A percentile compares a stretch with the other conserved stretches of the same genome.
These are phyloP conservation scores for Dictyophora rubrovolvata DNA, from an alignment of 768 basidiomycete genomes.

Conservation along the genomic window DNA sequence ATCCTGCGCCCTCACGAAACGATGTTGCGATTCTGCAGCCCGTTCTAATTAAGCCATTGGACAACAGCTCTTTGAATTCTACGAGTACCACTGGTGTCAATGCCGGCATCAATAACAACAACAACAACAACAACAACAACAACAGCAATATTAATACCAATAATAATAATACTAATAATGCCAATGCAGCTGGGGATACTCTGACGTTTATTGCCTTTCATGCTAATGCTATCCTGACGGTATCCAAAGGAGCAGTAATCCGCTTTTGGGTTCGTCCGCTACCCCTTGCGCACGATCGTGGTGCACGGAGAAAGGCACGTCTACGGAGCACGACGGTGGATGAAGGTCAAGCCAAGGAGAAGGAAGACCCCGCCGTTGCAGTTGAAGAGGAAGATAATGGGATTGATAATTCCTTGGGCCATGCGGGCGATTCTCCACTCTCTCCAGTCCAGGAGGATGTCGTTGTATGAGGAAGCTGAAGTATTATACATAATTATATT, in stretches of 20 bases:
- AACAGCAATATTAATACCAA: not conserved
- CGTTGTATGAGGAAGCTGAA: not conserved
- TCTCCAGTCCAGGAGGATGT: not conserved
- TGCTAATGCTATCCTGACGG: constrained; percentile 67
- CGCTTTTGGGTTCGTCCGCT: constrained; percentile 81
- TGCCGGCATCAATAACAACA: not conserved
- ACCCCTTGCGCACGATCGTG: constrained; percentile 16
- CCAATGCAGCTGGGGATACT: constrained; percentile 72
- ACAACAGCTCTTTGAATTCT: constrained; percentile 16
- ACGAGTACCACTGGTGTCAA: not conserved
- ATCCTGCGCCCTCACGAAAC: constrained; percentile 82
- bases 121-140: not conserved
- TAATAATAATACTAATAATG: constrained; percentile 39
- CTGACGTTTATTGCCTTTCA: constrained; percentile 67
- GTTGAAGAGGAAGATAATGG: not conserved
- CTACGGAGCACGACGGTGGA: not conserved
- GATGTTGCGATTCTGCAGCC: constrained; percentile 88
- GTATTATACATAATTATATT: too few species aligned
- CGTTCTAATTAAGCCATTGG: constrained; percentile 50
- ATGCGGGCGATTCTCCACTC: not conserved
- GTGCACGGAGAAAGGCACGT: not conserved
- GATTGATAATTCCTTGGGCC: not conserved
- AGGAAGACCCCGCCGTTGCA: not conserved
- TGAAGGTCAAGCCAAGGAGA: not conserved
- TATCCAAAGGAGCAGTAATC: constrained; percentile 66